Evolutionary conservation across 164 flowering plant species (phyloP).

Genomic region (Annona squamosa): DNA sequence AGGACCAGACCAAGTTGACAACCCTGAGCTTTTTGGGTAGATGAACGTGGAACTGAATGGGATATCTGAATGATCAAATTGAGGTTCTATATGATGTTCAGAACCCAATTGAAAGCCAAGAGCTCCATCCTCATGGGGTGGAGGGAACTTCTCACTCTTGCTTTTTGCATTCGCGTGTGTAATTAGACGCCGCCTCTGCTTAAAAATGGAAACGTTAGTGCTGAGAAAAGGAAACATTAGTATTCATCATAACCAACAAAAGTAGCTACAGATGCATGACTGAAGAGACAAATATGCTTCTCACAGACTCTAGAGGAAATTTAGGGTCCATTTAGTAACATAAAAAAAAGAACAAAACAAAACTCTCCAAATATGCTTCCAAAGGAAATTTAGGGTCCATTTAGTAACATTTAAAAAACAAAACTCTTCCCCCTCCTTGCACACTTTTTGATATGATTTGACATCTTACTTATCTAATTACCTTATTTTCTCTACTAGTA

Average conservation of each 20-base stretch:
- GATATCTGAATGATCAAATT: constrained; percentile 63
- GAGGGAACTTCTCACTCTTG: constrained; percentile 96
- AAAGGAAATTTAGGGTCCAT: too few relatives aligned
- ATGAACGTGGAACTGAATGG: constrained; percentile 74
- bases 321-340: too few relatives aligned
- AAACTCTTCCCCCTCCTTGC: too few relatives aligned
- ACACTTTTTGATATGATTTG: too few relatives aligned
- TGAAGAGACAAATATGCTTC: background rate
- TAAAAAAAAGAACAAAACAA: too few relatives aligned
- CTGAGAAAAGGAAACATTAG: background rate
- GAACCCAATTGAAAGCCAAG: constrained; percentile 74
- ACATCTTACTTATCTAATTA: too few relatives aligned
- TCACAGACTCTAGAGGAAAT: too few relatives aligned
- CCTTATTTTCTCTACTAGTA: too few relatives aligned
- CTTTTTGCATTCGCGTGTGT: constrained; percentile 92
- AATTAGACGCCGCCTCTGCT: constrained; percentile 79
- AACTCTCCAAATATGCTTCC: too few relatives aligned
- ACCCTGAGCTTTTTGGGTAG: constrained; percentile 44
- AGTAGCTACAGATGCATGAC: background rate
- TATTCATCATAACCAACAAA: background rate
- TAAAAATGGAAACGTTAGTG: constrained; percentile 4
- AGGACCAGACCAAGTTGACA: constrained; percentile 92
- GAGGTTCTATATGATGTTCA: constrained; percentile 58
- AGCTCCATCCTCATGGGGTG: constrained; percentile 94
- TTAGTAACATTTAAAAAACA: too few relatives aligned